Base-by-base conservation (phyloP, 2,329 filamentous ascomycete species). In the Scorias spongiosa region DNA sequence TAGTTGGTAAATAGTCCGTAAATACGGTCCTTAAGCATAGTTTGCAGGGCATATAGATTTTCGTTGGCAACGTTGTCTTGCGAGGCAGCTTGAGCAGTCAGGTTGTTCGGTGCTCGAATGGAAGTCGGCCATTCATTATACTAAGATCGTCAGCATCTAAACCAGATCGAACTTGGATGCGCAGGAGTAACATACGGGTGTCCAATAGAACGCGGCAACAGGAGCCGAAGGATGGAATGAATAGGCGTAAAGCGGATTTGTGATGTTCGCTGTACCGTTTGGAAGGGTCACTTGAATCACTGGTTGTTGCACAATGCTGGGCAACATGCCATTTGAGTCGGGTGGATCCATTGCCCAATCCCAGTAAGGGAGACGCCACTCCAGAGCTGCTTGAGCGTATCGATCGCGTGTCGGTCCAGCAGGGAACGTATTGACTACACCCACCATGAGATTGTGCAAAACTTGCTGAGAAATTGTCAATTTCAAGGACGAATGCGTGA, bases 1-100 rank as follows among this genome's bases (percentile, higher is more conserved):
- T 83, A 84, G 46, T 73, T 76, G 8, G 78, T 76, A 48, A 83
- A 75, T 1, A 86, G 66, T 42, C 76, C 78, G 53, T 78, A 81
- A 1, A 87, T 66, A 10, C 84, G 71, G 69, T 54, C 58, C 29
- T 78, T 73, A 32, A 79, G 68, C 11, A 36, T 36, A 9, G 32
- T 36, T 5, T 36, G 32, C 11, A 36, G 5, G 32, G 32, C 32
- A 36, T 36, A 36, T 15, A 36, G 12, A 36, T 36, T 36, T 15
- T 36, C 4, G 32, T 15, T 36, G 15, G 32, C 11, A 12, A 36
- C 32, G 32, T 15, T 36, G 32, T 36, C 32, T 15, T 36, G 32
- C 12, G 32, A 36, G 5, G 32, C 15, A 15, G 32, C 32, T 12
- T 36, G 15, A 15, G 32, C 11, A 12, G 32, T 36, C 32, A 12